Conservation (phyloP, 495 filamentous ascomycete species). For the Cryomyces antarcticus region DNA sequence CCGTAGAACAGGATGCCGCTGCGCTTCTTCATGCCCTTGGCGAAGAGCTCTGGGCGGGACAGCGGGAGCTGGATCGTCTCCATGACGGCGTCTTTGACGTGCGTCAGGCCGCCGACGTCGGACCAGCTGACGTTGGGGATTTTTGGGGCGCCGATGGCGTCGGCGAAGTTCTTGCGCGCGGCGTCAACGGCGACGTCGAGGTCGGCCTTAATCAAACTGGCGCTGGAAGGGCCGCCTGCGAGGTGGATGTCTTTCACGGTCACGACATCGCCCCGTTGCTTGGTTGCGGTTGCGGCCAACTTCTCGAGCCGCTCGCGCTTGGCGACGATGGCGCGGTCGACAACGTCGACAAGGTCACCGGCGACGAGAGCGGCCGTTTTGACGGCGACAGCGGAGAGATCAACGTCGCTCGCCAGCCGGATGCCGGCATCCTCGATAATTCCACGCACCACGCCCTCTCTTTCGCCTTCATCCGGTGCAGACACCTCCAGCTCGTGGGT, state of each 20-base stretch:
- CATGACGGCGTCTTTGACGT: constrained; percentile 87
- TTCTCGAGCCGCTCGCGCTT: constrained; percentile 49
- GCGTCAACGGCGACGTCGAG: constrained; percentile 82
- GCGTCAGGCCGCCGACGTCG: constrained; percentile 81
- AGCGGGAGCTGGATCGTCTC: constrained; percentile 94
- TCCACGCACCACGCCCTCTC: constrained; percentile 64
- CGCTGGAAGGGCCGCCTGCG: constrained; percentile 65
- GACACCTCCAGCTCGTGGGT: constrained; percentile 89
- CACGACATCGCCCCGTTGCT: constrained; percentile 15
- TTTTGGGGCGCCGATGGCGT: constrained; percentile 92
- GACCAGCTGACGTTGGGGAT: constrained; percentile 95
- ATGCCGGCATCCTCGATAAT: constrained; percentile 59
- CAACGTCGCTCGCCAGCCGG: constrained; percentile 55
- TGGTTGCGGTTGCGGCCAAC: constrained; percentile 28
- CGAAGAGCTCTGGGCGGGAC: constrained; percentile 83
- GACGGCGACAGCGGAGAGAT: constrained; percentile 61
- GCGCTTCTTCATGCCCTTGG: constrained; percentile 96
- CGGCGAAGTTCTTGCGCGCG: constrained; percentile 90
- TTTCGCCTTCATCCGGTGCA: constrained; percentile 80
- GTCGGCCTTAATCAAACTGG: constrained; percentile 65
- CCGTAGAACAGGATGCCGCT: constrained; percentile 96
- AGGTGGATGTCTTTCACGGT: constrained; percentile 65
- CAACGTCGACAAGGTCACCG: constrained; percentile 82
- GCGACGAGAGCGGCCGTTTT: constrained; percentile 94
- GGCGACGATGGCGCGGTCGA: constrained; percentile 69